phyloP scores from a whole-genome alignment of 495 filamentous ascomycete species.

The Cairneyella variabilis region DNA sequence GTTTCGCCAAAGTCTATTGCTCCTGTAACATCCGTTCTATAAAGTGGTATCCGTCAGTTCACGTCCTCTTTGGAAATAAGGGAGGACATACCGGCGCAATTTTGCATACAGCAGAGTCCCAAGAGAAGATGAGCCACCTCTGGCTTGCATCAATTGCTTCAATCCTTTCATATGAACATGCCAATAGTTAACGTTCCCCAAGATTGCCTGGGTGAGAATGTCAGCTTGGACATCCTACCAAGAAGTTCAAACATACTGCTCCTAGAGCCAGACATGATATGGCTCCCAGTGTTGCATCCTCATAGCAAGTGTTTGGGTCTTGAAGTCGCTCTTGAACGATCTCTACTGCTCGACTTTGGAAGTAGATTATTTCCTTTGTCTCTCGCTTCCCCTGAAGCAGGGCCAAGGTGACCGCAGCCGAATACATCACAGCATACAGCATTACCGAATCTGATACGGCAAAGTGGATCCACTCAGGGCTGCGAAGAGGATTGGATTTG shows the following conservation, averaged over 20 bases:
- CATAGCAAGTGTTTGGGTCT: background rate
- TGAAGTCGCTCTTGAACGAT: slow-evolving; percentile 11
- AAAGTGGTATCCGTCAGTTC: background rate
- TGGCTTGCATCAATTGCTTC: slow-evolving; percentile 9
- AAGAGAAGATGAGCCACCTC: background rate
- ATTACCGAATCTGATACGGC: slow-evolving; percentile 13
- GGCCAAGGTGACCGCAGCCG: slow-evolving; percentile 1
- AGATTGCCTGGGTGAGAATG: slow-evolving; percentile 1
- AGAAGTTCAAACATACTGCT: slow-evolving; percentile 2
- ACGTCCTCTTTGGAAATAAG: background rate
- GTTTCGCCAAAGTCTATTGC: slow-evolving; percentile 16
- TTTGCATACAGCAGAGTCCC: slow-evolving; percentile 6
- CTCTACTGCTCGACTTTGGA: slow-evolving; percentile 1
- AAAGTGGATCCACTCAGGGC: slow-evolving; percentile 11
- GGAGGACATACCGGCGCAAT: slow-evolving; percentile 8
- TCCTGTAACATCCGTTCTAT: slow-evolving; percentile 18
- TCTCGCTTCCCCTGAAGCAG: slow-evolving; percentile 7
- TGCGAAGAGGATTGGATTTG: background rate
- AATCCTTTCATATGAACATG: slow-evolving; percentile 17
- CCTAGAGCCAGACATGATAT: slow-evolving; percentile 19
- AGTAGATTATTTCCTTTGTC: slow-evolving; percentile 4
- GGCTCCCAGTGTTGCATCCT: slow-evolving; percentile 15
- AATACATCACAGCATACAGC: slow-evolving; percentile 14
- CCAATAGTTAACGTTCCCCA: slow-evolving; percentile 7
- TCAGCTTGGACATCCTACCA: background rate